Conservation (phyloP, 257 asterid genomes). For the Penstemon davidsonii region DNA sequence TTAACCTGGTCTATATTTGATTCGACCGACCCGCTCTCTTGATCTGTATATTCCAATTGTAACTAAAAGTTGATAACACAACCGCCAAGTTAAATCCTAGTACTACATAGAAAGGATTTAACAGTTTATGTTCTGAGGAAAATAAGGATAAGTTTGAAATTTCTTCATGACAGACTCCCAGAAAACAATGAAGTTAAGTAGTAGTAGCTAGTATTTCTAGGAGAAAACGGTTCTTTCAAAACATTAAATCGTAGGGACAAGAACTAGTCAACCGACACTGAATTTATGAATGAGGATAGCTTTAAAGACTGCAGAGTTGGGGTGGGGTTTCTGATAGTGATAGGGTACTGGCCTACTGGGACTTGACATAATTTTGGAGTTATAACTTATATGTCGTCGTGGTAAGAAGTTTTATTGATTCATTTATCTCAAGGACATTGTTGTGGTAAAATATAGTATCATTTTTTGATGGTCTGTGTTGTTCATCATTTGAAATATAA, state of each 20-base stretch:
- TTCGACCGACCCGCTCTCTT: too few species aligned
- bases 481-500: not conserved
- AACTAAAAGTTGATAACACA: not conserved
- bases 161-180: not conserved
- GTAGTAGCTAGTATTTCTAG: not conserved
- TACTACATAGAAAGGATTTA: not conserved
- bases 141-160: not conserved
- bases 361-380: not conserved
- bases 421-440: too few species aligned
- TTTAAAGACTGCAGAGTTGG: not conserved
- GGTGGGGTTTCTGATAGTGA: not conserved
- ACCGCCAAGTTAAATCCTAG: not conserved
- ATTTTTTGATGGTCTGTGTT: too few species aligned
- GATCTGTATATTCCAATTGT: too few species aligned
- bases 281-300: not conserved
- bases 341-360: not conserved
- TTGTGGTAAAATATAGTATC: not conserved
- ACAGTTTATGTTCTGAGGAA: not conserved
- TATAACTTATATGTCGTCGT: not conserved
- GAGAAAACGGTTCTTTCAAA: not conserved
- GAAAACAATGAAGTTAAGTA: not conserved
- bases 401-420: too few species aligned
- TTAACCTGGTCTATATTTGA: too few species aligned
- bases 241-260: not conserved
- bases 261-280: conserved; percentile 3